Percentiles rank a stretch among this genome's conserved stretches.
phyloP scores from a whole-genome alignment of 2,329 filamentous ascomycete species.

The Beauveria caledonica region DNA sequence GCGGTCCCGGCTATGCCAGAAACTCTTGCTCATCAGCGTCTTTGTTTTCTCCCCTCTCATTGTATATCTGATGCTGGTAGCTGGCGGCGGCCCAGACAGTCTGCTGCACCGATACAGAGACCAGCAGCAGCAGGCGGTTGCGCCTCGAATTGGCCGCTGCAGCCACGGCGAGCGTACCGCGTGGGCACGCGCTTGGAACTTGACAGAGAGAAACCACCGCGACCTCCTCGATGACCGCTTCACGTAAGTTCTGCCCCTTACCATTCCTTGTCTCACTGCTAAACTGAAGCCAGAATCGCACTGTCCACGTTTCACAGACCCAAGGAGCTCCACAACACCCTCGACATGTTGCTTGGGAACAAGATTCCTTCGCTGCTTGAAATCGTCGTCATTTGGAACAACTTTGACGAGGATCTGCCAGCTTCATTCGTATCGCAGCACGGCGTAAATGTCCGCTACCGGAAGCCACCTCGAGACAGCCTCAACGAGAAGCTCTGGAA shows the following conservation, averaged over 20 bases:
- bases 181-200: neutral
- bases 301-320: slow-evolving; percentile 30
- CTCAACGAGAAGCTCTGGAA: slow-evolving; percentile 31
- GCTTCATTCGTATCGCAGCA: slow-evolving; percentile 21
- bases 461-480: slow-evolving; percentile 24
- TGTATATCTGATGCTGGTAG: neutral
- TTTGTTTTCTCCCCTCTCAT: neutral
- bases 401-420: slow-evolving; percentile 24
- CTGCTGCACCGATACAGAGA: neutral
- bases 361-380: slow-evolving; percentile 29
- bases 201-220: neutral
- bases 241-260: neutral
- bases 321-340: slow-evolving; percentile 25
- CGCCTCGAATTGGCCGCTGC: neutral
- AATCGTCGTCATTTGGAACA: slow-evolving; percentile 32
- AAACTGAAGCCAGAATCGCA: slow-evolving; percentile 22
- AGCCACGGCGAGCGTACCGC: neutral
- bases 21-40: neutral
- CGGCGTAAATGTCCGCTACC: slow-evolving; percentile 27
- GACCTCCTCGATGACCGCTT: neutral
- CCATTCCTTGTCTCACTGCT: neutral
- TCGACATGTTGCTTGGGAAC: slow-evolving; percentile 20
- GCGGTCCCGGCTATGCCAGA: neutral
- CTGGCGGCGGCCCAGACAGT: neutral
- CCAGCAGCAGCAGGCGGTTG: neutral